Conservation (phyloP, 495 filamentous ascomycete species). For the Cairneyella variabilis region DNA sequence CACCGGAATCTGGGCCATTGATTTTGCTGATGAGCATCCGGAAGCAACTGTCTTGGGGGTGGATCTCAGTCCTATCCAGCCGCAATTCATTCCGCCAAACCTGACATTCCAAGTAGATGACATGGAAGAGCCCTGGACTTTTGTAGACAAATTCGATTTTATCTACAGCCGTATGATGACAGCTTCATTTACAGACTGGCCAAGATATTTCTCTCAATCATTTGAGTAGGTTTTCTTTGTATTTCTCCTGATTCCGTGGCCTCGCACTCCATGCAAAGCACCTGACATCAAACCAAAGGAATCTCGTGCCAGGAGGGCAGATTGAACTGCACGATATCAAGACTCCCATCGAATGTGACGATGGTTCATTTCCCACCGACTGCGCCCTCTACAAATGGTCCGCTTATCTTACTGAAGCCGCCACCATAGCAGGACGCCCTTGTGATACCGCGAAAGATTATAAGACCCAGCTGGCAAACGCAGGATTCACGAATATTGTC, state of each 20-base stretch:
- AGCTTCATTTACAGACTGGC: constrained; percentile 3
- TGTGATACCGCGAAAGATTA: not conserved
- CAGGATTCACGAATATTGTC: constrained; percentile 48
- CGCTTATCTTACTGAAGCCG: constrained; percentile 7
- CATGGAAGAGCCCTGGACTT: constrained; percentile 51
- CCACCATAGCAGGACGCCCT: not conserved
- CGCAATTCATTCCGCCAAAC: no score
- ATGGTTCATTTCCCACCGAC: not conserved
- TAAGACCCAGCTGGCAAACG: constrained; percentile 34
- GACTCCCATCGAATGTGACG: constrained; percentile 13
- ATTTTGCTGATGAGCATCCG: no score
- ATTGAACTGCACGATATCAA: constrained; percentile 46
- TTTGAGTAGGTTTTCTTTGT: not conserved
- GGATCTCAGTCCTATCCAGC: no score
- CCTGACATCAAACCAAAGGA: no score
- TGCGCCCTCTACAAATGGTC: constrained; percentile 27
- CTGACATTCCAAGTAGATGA: constrained; percentile 50
- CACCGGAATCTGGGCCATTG: no score
- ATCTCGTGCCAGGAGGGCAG: constrained; percentile 44
- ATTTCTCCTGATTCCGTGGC: no score
- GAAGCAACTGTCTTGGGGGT: no score
- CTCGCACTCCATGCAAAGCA: no score
- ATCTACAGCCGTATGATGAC: constrained; percentile 48
- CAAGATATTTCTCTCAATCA: not conserved
- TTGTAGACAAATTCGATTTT: constrained; percentile 42